These are phyloP conservation scores for Chlorella sp. DNA, from an alignment of 139 green algal species.

Conservation along the genomic window DNA sequence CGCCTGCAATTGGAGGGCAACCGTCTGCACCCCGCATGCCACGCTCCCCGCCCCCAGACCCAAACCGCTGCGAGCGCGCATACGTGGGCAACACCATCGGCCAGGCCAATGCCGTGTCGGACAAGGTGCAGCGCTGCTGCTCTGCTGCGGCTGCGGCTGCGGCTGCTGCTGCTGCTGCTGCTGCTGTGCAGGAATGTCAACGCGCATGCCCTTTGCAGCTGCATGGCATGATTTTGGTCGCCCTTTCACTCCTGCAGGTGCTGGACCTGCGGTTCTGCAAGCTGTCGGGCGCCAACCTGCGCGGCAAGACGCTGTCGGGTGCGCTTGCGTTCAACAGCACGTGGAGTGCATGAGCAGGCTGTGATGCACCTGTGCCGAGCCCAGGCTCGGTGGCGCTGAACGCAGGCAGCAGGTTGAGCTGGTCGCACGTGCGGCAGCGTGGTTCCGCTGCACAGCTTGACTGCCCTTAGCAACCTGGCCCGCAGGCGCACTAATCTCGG, in stretches of 20 bases:
- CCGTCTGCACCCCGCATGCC: background rate
- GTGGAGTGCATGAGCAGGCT: background rate
- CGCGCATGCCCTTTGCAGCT: no score
- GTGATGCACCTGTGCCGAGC: no score
- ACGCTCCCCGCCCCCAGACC: slow-evolving; percentile 63
- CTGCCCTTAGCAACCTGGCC: background rate
- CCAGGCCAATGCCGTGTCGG: slow-evolving; percentile 94
- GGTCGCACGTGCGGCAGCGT: no score
- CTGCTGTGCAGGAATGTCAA: no score
- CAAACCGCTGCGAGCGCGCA: slow-evolving; percentile 84
- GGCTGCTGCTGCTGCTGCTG: no score
- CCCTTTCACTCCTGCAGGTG: slow-evolving; percentile 7
- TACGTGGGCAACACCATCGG: slow-evolving; percentile 95
- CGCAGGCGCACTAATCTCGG: slow-evolving; percentile 83
- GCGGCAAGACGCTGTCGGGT: slow-evolving; percentile 82
- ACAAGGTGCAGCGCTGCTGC: slow-evolving; percentile 60
- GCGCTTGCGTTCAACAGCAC: background rate
- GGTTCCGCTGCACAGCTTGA: background rate
- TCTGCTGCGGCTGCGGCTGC: no score
- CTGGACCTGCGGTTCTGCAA: slow-evolving; percentile 92
- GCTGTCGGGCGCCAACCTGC: slow-evolving; percentile 77
- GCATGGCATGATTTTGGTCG: no score
- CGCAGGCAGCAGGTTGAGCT: no score
- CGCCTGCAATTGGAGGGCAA: background rate
- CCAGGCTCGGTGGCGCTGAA: no score